These are phyloP conservation scores for Trichoderma polysporum DNA, from an alignment of 2,329 filamentous ascomycete species.

Conservation along the genomic window DNA sequence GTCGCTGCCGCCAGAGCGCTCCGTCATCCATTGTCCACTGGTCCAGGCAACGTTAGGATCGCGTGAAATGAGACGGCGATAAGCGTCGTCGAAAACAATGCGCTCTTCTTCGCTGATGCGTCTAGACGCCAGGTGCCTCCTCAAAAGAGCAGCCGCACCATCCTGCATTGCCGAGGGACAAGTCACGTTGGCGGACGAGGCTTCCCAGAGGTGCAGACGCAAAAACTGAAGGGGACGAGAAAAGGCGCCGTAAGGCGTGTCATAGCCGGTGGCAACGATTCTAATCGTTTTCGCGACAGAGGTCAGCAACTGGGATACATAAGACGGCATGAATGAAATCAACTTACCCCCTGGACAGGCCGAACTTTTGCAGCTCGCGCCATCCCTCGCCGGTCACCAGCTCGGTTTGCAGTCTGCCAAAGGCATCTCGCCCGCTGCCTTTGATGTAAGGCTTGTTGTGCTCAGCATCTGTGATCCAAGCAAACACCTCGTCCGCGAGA, in stretches of 20 bases:
- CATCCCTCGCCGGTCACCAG: slow-evolving; percentile 67
- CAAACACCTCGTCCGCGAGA: slow-evolving; percentile 54
- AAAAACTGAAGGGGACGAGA: slow-evolving; percentile 61
- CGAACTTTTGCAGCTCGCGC: slow-evolving; percentile 60
- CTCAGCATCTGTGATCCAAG: slow-evolving; percentile 63
- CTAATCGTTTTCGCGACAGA: slow-evolving; percentile 28
- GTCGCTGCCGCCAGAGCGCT: slow-evolving; percentile 67
- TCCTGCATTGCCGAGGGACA: slow-evolving; percentile 69
- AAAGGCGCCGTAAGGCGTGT: slow-evolving; percentile 50
- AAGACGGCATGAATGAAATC: not conserved
- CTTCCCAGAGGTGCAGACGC: slow-evolving; percentile 56
- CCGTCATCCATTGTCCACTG: slow-evolving; percentile 77
- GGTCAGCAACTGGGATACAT: not conserved
- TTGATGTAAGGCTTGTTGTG: slow-evolving; percentile 60
- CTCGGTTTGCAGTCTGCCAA: slow-evolving; percentile 58
- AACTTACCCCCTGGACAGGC: slow-evolving; percentile 52
- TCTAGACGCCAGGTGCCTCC: slow-evolving; percentile 41
- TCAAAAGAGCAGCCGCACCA: slow-evolving; percentile 55
- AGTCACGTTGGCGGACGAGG: slow-evolving; percentile 59
- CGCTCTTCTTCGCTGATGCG: slow-evolving; percentile 34
- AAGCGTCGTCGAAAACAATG: slow-evolving; percentile 52
- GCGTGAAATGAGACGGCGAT: slow-evolving; percentile 52
- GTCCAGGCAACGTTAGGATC: slow-evolving; percentile 60
- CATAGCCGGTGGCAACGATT: slow-evolving; percentile 60
- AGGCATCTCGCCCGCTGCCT: slow-evolving; percentile 57